A percentile compares a stretch with the other conserved stretches of the same genome.
phyloP scores from a whole-genome alignment of 768 basidiomycete species.

The Dacryopinax primogenitus region DNA sequence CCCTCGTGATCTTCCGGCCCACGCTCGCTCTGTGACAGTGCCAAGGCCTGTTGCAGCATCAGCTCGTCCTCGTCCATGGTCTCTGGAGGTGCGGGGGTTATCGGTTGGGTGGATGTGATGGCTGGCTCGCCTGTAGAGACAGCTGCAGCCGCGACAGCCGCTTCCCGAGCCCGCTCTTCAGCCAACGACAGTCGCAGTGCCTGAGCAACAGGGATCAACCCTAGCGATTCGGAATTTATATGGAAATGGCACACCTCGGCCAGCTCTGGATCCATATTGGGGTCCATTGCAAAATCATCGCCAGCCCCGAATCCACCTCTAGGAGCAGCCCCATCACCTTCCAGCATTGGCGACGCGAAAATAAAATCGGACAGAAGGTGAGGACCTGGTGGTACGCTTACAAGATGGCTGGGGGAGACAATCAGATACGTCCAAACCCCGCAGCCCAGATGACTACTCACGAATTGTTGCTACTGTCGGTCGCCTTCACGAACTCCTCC shows the following conservation, averaged over 20 bases:
- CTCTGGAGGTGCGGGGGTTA: constrained; percentile 23
- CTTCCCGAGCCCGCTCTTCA: constrained; percentile 68
- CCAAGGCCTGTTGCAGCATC: constrained; percentile 61
- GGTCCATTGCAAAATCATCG: constrained; percentile 74
- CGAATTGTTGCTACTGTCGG: constrained; percentile 76
- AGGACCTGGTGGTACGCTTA: constrained; percentile 63
- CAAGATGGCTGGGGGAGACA: constrained; percentile 49
- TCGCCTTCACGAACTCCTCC: constrained; percentile 69
- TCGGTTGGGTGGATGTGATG: constrained; percentile 19
- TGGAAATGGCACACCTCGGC: constrained; percentile 57
- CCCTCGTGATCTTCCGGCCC: constrained; percentile 26
- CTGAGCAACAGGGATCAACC: too few relatives aligned
- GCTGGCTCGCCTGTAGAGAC: constrained; percentile 26
- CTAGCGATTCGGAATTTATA: neutral
- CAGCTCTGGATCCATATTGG: constrained; percentile 87
- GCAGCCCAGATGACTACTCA: constrained; percentile 30
- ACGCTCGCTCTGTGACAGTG: constrained; percentile 43
- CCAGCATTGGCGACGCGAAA: constrained; percentile 66
- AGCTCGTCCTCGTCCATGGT: constrained; percentile 44
- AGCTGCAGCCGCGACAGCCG: constrained; percentile 28
- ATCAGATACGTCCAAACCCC: neutral
- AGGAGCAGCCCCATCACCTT: constrained; percentile 49
- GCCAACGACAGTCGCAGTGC: constrained; percentile 96
- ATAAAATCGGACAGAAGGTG: constrained; percentile 74
- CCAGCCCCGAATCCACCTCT: constrained; percentile 31